Evolutionary conservation across 805 yeast species (phyloP), one percentile per base, ranked within the genome.

Genomic region (Priceomyces fermenticarens): DNA sequence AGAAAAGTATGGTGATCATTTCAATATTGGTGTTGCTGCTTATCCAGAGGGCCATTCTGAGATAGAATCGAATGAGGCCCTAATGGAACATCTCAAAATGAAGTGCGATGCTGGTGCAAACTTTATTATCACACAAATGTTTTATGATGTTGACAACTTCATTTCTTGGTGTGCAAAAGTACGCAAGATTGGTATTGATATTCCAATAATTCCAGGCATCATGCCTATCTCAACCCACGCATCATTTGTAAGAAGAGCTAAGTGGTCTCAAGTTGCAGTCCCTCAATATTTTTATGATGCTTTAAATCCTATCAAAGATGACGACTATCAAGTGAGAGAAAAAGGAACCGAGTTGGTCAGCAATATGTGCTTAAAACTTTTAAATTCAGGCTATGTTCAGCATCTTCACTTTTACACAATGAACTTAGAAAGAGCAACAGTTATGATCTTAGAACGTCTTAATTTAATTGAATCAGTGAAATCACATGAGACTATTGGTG

Each of bases 1-100:
- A 50, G 57, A 58, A 41, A 75, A 82, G 47, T 90, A 88, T 55
- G 97, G 96, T 23, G 80, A 85, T 60, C 87, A 89, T 66, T 90
- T 93, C 65, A 85, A 84, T 62, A 89, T 93, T 51, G 99, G 97
- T 38, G 95, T 93, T 15, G 98, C 98, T 8, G 99, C 88, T 2
- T 93, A 93, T 60, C 97, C 99, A 1, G 99, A 93, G 61, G 97
- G 97, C 2, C 96, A 90, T 55, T 90, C 97, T 3, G 99, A 93
- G 57, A 95, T 88, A 56, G 61, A 69, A 14, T 50, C 55, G 33
- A 80, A 79, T 41, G 65, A 66, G 7, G 73, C 72, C 16, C 57
- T 69, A 30, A 70, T 88, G 46, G 65, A 65, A 16, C 85, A 75
- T 53, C 73, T 93, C 58, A 88, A 87, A 62, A 88, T 88, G 55